These are phyloP conservation scores for Hevea brasiliensis DNA, from an alignment of 345 rosid genomes.

Conservation along the genomic window DNA sequence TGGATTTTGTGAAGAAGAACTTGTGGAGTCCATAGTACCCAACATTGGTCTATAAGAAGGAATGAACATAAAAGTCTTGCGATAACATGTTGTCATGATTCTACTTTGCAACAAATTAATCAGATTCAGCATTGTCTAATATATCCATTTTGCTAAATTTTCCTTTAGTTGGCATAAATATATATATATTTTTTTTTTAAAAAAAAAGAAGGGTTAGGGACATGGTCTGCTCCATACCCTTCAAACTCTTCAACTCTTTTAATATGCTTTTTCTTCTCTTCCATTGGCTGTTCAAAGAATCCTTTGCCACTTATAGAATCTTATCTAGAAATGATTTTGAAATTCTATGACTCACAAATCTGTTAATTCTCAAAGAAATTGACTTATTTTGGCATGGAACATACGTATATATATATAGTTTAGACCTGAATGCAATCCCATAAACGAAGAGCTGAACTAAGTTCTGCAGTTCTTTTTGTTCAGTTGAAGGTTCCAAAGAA, in stretches of 20 bases:
- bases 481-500: slow-evolving; percentile 16
- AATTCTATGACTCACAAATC: slow-evolving; percentile 19
- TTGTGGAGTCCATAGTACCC: no score
- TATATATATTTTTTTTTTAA: no score
- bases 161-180: no score
- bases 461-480: slow-evolving; percentile 17
- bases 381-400: neutral
- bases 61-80: no score
- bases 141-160: no score
- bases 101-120: no score
- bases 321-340: slow-evolving; percentile 16
- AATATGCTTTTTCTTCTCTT: slow-evolving; percentile 16
- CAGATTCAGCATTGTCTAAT: no score
- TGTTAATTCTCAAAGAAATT: neutral
- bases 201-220: no score
- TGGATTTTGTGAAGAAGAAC: no score
- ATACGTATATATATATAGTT: neutral
- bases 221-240: slow-evolving; percentile 28
- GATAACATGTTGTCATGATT: no score
- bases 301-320: slow-evolving; percentile 13
- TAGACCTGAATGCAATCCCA: slow-evolving; percentile 29
- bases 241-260: slow-evolving; percentile 25
- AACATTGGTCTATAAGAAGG: no score
- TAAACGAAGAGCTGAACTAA: slow-evolving; percentile 24
- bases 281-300: slow-evolving; percentile 26